Evolutionary conservation across 805 yeast species (phyloP), one percentile per base, ranked within the genome.

Genomic region (Candida loeiensis): DNA sequence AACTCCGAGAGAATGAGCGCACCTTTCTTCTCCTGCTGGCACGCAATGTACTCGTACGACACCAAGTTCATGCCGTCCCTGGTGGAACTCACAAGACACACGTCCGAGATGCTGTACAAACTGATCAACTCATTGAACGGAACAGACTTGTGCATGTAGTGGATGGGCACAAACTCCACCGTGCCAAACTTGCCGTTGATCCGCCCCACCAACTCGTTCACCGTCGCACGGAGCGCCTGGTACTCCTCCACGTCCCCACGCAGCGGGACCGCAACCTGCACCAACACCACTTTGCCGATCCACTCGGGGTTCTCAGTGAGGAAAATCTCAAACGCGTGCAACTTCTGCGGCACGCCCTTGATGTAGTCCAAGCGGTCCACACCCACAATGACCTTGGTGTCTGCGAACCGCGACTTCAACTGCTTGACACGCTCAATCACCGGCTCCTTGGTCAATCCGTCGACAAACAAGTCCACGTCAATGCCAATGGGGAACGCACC

Each of bases 401-500:
- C 93, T 47, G 85, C 87, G 52, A 85, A 84, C 48, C 75, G 73
- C 37, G 71, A 28, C 44, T 71, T 77, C 44, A 93, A 68, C 42
- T 76, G 77, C 24, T 63, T 53, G 43, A 91, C 79, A 51, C 99
- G 74, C 19, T 76, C 60, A 33, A 76, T 71, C 4, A 90, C 97
- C 4, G 66, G 53, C 1, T 70, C 74, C 44, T 76, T 73, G 48
- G 79, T 70, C 49, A 93, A 63, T 0, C 96, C 98, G 16, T 80
- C 85, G 12, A 83, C 66, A 60, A 93, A 93, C 50, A 86, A 87
- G 43, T 88, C 95, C 16, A 89, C 95, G 56, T 93, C 99, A 45
- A 93, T 93, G 43, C 99, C 99, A 50, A 93, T 93, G n/a, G 99
- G 99, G 75, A 90, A 91, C 0, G 98, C 97, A 17, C 97, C 96